Base-by-base conservation (phyloP, 1,284 basidiomycete species). In the Microbotryum intermedium region DNA sequence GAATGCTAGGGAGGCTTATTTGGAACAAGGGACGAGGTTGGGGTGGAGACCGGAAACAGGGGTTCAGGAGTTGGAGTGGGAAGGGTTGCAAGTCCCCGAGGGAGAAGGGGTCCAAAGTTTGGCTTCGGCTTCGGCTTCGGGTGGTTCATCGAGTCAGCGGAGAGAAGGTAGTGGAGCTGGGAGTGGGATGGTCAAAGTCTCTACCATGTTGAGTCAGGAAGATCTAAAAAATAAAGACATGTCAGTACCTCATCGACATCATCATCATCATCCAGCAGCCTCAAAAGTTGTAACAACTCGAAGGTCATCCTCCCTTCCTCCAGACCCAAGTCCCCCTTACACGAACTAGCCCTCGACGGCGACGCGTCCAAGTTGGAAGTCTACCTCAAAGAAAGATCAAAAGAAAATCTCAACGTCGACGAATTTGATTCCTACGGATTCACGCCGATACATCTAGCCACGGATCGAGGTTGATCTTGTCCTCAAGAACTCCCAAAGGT, bases 381-480 rank as follows among this genome's bases (percentile, higher is more conserved):
- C 4, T 76, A 83, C 53, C 72, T 90, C 30, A 71, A 76, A 11
- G 67, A 70, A 1, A 70, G 79, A 50, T 72, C 80, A 0, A 72
- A 72, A 1, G 52, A 70, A 9, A 74, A 79, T 48, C 59, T 84
- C 58, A 75, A 84, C 68, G 73, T 74, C 26, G 71, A 71, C 46
- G 83, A 84, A 59, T n/a, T 55, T 50, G 43, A 30, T 58, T 53
- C 65, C 4, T 71, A 92, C 88, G 90, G 87, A 39, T 91, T 88
- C 72, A 87, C 90, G 0, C 80, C 90, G 16, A 73, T 94, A 26
- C 90, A 94, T 70, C 79, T 93, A 0, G 90, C 90, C 1, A 83
- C 83, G 21, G 90, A 94, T 71, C 79, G 90, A 72, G 90, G 65
- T 67, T 21, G n/a, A n/a, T n/a, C n/a, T n/a, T n/a, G n/a, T n/a